Evolutionary conservation across 2,329 filamentous ascomycete genomes (phyloP).

Genomic region (Aspergillus sp.): DNA sequence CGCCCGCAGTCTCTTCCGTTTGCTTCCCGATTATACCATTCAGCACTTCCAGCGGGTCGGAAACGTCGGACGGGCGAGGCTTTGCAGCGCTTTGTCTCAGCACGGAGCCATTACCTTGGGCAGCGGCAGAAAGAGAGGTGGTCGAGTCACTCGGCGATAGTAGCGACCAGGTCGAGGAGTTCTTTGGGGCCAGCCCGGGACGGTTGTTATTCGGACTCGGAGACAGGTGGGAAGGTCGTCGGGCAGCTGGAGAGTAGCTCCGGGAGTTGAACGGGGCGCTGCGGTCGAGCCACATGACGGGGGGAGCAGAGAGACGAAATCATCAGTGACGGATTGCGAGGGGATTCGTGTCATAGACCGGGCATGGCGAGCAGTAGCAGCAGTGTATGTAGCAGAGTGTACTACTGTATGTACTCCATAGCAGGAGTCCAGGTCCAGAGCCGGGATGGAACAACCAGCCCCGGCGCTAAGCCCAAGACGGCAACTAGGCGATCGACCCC

Average conservation of each 20-base stretch:
- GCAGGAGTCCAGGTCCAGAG: no score
- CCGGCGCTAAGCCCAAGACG: constrained; percentile 16
- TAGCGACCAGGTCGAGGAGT: constrained; percentile 68
- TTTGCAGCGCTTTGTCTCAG: constrained; percentile 50
- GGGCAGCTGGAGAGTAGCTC: constrained; percentile 61
- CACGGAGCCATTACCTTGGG: constrained; percentile 53
- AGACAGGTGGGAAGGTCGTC: constrained; percentile 57
- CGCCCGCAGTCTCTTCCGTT: constrained; percentile 5
- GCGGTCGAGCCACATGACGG: constrained; percentile 79
- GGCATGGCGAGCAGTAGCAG: no score
- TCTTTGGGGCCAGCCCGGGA: constrained; percentile 58
- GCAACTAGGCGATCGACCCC: constrained; percentile 20
- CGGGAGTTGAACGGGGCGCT: constrained; percentile 55
- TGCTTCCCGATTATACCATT: constrained; percentile 46
- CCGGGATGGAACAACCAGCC: no score
- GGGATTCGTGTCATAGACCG: no score
- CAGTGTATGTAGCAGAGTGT: no score
- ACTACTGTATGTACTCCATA: no score
- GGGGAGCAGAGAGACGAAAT: no score
- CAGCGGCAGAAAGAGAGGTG: constrained; percentile 59
- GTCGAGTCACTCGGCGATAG: constrained; percentile 65
- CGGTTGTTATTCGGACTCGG: constrained; percentile 61
- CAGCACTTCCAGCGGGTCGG: constrained; percentile 64
- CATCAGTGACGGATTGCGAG: no score
- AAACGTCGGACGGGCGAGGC: constrained; percentile 45